phyloP scores from a whole-genome alignment of 2,329 filamentous ascomycete genomes.

The Aspergillus fumigatiaffinis region DNA sequence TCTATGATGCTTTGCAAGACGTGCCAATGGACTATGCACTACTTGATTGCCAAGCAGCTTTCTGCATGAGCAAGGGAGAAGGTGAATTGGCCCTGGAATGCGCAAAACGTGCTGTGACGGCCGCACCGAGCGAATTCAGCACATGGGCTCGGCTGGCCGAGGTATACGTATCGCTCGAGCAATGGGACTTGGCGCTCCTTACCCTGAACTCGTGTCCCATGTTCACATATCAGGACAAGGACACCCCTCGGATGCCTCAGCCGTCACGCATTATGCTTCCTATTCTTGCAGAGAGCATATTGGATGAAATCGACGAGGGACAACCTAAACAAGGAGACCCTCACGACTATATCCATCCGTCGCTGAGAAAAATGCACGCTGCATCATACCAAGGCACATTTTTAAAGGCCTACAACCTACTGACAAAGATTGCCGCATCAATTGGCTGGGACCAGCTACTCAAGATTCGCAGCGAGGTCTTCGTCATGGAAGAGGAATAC shows the following conservation, averaged over 20 bases:
- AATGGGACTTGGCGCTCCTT: constrained; percentile 92
- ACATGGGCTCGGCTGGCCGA: constrained; percentile 94
- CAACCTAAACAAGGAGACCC: constrained; percentile 68
- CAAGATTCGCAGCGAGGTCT: constrained; percentile 92
- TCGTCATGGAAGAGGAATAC: constrained; percentile 99
- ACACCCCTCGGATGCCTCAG: constrained; percentile 90
- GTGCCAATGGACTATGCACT: constrained; percentile 97
- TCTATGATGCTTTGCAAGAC: constrained; percentile 84
- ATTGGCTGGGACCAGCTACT: constrained; percentile 97
- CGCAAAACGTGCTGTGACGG: constrained; percentile 89
- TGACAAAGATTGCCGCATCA: constrained; percentile 93
- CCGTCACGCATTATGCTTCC: constrained; percentile 84
- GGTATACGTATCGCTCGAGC: constrained; percentile 88
- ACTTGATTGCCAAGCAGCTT: constrained; percentile 89
- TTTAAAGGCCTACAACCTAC: constrained; percentile 84
- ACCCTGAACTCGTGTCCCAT: constrained; percentile 98
- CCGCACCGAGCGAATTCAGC: constrained; percentile 92
- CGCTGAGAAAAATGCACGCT: constrained; percentile 78
- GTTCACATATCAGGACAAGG: constrained; percentile 99
- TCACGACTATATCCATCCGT: constrained; percentile 81
- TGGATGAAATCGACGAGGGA: constrained; percentile 95
- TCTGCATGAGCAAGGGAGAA: constrained; percentile 83
- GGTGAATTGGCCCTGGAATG: constrained; percentile 85
- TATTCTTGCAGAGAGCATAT: constrained; percentile 78
- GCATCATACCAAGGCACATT: constrained; percentile 93